Evolutionary conservation across 495 filamentous ascomycete genomes (phyloP).

Genomic region (Copromyces sp.): DNA sequence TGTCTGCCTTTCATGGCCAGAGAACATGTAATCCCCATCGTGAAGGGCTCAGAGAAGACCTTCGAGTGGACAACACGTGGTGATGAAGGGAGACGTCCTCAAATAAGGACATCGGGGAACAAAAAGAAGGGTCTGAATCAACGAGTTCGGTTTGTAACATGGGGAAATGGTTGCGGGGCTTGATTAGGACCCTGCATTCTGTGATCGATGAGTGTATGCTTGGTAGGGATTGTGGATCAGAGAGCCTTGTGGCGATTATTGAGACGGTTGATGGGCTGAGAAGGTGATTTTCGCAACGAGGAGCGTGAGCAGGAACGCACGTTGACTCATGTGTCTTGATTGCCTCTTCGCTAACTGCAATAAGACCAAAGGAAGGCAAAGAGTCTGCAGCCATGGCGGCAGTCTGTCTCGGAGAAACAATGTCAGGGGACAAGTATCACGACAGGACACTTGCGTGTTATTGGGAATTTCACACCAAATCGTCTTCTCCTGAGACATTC

Average conservation of each 20-base stretch:
- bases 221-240: not conserved
- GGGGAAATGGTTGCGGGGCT: not conserved
- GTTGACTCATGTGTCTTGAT: not conserved
- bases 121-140: not conserved
- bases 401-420: constrained; percentile 1
- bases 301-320: not conserved
- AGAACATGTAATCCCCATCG: not conserved
- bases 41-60: not conserved
- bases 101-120: not conserved
- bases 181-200: not conserved
- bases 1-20: not conserved
- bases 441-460: not conserved
- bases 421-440: not conserved
- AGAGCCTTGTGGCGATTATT: not conserved
- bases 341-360: not conserved
- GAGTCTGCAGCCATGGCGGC: not conserved
- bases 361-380: not conserved
- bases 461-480: not conserved
- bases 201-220: not conserved
- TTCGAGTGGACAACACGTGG: not conserved
- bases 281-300: not conserved
- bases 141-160: not conserved
- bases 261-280: not conserved
- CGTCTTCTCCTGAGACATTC: not conserved
- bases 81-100: not conserved